Evolutionary conservation across 139 green algal genomes (phyloP).

Genomic region (Micromonas commoda): DNA sequence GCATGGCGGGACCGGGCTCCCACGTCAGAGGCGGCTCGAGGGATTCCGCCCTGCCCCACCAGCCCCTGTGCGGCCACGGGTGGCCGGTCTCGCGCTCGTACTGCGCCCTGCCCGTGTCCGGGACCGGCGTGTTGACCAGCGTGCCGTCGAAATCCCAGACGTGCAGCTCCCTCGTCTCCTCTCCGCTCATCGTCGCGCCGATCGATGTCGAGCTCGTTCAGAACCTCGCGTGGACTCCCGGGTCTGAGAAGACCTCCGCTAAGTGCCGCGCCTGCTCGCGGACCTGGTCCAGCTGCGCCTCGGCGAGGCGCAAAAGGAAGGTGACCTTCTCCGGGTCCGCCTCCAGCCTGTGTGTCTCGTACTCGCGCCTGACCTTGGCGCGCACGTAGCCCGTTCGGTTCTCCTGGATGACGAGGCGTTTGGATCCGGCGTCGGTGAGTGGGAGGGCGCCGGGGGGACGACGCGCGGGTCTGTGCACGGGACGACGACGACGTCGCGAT

Average conservation of each 20-base stretch:
- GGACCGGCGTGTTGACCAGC: background rate
- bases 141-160: conserved; percentile 22
- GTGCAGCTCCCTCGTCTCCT: background rate
- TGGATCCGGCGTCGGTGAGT: background rate
- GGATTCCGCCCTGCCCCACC: conserved; percentile 7
- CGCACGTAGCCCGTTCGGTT: conserved; percentile 3
- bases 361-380: background rate
- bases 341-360: background rate
- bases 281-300: background rate
- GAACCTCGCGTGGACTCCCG: conserved; percentile 7
- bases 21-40: background rate
- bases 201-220: background rate
- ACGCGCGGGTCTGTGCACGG: background rate
- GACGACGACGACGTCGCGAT: background rate
- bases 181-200: background rate
- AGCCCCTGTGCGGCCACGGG: conserved; percentile 2
- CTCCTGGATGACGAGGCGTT: background rate
- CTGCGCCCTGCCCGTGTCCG: background rate
- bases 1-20: background rate
- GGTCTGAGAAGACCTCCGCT: background rate
- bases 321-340: background rate
- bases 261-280: background rate
- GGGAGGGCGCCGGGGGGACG: background rate
- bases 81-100: background rate
- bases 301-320: background rate